phyloP scores from a whole-genome alignment of 257 asterid genomes.

The Ophiorrhiza pumila region DNA sequence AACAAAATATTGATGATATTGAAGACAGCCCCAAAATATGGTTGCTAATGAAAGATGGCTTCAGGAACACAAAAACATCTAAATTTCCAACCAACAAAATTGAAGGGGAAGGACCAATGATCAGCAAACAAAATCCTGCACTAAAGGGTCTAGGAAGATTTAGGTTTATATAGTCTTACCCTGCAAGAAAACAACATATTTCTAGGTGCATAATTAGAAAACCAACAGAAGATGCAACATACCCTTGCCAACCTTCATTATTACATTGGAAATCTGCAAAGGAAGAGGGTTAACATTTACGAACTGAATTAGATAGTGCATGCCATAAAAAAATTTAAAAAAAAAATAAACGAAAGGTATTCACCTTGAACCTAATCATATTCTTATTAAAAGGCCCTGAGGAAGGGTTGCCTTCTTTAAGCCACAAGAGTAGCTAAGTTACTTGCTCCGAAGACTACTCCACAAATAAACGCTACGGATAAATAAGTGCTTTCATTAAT shows the following conservation, averaged over 20 bases:
- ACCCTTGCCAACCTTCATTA: slow-evolving; percentile 66
- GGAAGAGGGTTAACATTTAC: slow-evolving; percentile 14
- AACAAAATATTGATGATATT: not conserved
- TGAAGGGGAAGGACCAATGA: not conserved
- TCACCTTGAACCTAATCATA: not conserved
- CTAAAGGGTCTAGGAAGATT: not conserved
- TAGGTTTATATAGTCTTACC: not conserved
- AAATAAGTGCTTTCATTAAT: no score
- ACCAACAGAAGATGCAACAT: slow-evolving; percentile 21
- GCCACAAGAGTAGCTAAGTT: not conserved
- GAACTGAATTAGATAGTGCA: not conserved
- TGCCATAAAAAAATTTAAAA: not conserved
- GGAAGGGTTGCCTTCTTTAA: not conserved
- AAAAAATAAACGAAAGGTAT: not conserved
- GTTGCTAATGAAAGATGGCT: not conserved
- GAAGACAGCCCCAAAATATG: not conserved
- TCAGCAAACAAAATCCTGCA: not conserved
- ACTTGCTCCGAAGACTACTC: no score
- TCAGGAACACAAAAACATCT: not conserved
- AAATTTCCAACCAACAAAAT: not conserved
- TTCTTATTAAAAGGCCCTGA: not conserved
- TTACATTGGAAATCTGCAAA: slow-evolving; percentile 49
- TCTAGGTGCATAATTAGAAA: slow-evolving; percentile 6
- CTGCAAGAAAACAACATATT: not conserved
- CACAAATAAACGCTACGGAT: no score